Evolutionary conservation across 768 basidiomycete species (phyloP), one percentile per base, ranked within the genome.

Genomic region (Boletellus ananiceps): DNA sequence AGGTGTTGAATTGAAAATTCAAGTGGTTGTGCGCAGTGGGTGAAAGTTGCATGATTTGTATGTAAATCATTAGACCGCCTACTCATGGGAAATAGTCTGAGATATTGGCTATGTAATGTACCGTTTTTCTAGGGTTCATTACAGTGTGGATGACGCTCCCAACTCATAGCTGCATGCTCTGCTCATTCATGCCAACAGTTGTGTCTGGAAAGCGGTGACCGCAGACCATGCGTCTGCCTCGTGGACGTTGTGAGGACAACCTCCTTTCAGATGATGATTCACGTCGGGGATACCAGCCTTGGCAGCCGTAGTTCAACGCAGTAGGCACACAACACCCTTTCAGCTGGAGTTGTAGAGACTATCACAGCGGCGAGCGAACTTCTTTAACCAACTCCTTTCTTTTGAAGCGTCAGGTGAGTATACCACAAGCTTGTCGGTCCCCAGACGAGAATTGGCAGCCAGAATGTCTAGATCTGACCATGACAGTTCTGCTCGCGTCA

Each of bases 381-480:
- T 33, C 23, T 25, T 7, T 25, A 25, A 5, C 34, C 5, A 2
- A 29, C 14, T 12, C 5, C 32, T 40, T 29, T 34, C 35, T 25
- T 44, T 41, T 12, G 19, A 25, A 23, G 29, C 18, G n/a, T 45
- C 39, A 34, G 19, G 60, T 58, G 37, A 52, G 59, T 49, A 29
- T 15, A n/a, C 38, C 34, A n/a, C 3, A n/a, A 7, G 9, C 27
- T 44, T 18, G 40, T 44, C 33, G 18, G 38, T 21, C 25, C 14
- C 32, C 31, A 38, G 27, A 49, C 25, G 33, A 54, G 33, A 45
- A 38, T 23, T 31, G 18, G 37, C 13, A 39, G 33, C 19, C 43
- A 59, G 57, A 46, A 56, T 64, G 63, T 51, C 47, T 34, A 51
- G 44, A 46, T 51, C 55, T 41, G 60, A 51, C 50, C 27, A 56